Evolutionary conservation across 192 early-diverging fungal species (phyloP).

Genomic region (Backusella australiensis): DNA sequence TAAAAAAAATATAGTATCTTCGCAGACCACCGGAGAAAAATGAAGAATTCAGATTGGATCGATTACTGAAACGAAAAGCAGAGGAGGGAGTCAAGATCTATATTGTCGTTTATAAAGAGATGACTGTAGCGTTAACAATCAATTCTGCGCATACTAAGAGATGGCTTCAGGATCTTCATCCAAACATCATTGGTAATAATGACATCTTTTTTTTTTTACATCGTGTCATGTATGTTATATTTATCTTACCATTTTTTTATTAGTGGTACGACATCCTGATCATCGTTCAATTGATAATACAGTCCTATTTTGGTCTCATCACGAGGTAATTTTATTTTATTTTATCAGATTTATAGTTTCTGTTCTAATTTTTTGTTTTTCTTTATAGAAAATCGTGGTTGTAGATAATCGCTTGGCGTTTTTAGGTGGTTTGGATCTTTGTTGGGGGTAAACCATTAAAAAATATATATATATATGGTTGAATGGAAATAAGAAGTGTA

Average conservation of each 20-base stretch:
- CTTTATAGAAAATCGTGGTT: constrained; percentile 68
- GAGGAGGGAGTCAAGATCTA: constrained; percentile 80
- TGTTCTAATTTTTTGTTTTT: neutral
- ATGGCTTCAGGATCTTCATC: constrained; percentile 65
- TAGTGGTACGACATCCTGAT: constrained; percentile 79
- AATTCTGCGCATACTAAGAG: constrained; percentile 71
- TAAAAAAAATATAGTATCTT: constrained; percentile 48
- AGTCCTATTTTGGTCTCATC: constrained; percentile 81
- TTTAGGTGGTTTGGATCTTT: constrained; percentile 82
- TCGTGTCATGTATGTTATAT: neutral
- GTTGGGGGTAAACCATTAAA: constrained; percentile 56
- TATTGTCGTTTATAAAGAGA: constrained; percentile 82
- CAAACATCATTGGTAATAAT: constrained; percentile 62
- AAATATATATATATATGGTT: neutral
- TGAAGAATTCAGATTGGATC: constrained; percentile 74
- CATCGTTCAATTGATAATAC: constrained; percentile 53
- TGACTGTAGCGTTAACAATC: constrained; percentile 67
- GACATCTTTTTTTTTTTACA: neutral
- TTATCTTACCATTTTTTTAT: neutral
- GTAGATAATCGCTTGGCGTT: constrained; percentile 79
- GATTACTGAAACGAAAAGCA: constrained; percentile 73
- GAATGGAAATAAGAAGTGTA: neutral
- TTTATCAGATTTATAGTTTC: neutral
- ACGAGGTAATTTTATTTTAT: constrained; percentile 41
- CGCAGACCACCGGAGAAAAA: constrained; percentile 65